A percentile compares a stretch with the other conserved stretches of the same genome.
phyloP scores from a whole-genome alignment of 345 rosid genomes.

The Populus tremula region DNA sequence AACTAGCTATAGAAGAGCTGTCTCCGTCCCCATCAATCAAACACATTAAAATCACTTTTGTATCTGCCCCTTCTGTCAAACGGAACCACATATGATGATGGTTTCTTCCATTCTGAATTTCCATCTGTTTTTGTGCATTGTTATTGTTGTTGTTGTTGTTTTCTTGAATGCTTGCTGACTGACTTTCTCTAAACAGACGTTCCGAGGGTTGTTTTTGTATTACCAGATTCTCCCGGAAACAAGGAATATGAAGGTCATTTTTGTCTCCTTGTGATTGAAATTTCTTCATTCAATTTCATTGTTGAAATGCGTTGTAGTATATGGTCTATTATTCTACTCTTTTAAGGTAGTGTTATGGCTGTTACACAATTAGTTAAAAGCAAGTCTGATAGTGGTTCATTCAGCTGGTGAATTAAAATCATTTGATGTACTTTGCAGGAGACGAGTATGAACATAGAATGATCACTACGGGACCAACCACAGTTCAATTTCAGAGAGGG shows the following conservation, averaged over 20 bases:
- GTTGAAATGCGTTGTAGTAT: neutral
- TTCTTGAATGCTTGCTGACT: neutral
- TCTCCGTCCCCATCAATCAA: neutral
- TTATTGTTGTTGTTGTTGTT: neutral
- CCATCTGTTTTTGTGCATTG: neutral
- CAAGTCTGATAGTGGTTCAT: neutral
- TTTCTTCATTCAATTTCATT: neutral
- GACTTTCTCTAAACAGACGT: constrained; percentile 42
- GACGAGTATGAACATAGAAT: constrained; percentile 86
- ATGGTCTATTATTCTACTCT: neutral
- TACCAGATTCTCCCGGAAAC: constrained; percentile 88
- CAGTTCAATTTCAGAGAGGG: constrained; percentile 38
- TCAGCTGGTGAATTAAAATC: neutral
- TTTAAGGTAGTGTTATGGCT: neutral
- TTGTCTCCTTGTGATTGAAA: neutral
- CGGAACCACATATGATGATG: neutral
- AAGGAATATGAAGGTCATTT: constrained; percentile 86
- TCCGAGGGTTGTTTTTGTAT: constrained; percentile 77
- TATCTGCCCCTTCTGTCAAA: neutral
- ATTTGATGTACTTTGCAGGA: constrained; percentile 38
- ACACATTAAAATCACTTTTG: too few species aligned
- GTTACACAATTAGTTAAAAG: neutral
- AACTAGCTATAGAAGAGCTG: too few species aligned
- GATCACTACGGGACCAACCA: constrained; percentile 79
- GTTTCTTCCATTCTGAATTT: neutral